Conservation (phyloP, 805 yeast species). For the Wickerhamiella bombiphila region DNA sequence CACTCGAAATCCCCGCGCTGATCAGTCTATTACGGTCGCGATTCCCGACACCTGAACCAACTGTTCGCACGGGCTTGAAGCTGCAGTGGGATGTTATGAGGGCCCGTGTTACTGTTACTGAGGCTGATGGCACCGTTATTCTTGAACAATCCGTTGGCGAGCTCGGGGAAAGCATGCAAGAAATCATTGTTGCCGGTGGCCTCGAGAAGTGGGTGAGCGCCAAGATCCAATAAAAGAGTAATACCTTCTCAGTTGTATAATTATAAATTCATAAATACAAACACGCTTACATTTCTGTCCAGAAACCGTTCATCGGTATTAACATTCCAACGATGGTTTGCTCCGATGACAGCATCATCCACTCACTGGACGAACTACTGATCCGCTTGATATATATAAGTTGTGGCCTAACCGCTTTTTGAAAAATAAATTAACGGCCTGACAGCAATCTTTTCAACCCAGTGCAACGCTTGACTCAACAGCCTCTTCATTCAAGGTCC, state of each 20-base stretch:
- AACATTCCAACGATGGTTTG: too few relatives aligned
- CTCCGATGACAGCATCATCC: background rate
- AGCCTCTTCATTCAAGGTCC: slow-evolving; percentile 7
- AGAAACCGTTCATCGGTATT: too few relatives aligned
- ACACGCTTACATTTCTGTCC: too few relatives aligned
- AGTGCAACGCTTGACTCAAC: background rate
- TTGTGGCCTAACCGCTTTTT: too few relatives aligned
- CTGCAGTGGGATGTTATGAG: slow-evolving; percentile 85
- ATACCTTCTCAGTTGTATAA: background rate
- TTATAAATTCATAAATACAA: background rate
- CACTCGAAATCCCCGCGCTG: slow-evolving; percentile 83
- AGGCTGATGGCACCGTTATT: slow-evolving; percentile 37
- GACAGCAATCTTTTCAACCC: background rate
- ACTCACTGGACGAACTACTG: too few relatives aligned
- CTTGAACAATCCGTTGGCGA: slow-evolving; percentile 87
- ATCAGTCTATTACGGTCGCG: slow-evolving; percentile 60
- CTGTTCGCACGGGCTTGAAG: slow-evolving; percentile 89
- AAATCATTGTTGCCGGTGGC: slow-evolving; percentile 93
- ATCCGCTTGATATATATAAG: too few relatives aligned
- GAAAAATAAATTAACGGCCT: background rate
- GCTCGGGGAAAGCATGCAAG: slow-evolving; percentile 88
- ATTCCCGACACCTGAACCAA: slow-evolving; percentile 49
- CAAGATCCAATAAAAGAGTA: slow-evolving; percentile 1
- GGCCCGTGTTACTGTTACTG: slow-evolving; percentile 66
- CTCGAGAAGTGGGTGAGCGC: slow-evolving; percentile 84